Conservation (phyloP, 345 rosid genomes). For the Zanthoxylum bungeanum region DNA sequence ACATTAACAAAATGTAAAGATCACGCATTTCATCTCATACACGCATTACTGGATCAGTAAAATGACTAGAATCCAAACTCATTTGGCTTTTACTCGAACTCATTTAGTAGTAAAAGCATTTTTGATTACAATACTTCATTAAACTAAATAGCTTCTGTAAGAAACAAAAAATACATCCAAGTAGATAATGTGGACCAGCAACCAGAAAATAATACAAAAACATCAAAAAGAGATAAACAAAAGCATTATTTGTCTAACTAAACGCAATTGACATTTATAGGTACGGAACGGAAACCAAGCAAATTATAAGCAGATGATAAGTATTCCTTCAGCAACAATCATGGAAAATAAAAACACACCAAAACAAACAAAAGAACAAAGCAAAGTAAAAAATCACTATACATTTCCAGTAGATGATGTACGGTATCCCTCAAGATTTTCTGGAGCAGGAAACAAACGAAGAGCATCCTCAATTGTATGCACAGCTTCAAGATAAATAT, state of each 20-base stretch:
- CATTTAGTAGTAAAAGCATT: too few species aligned
- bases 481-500: conserved; percentile 74
- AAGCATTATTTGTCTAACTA: not conserved
- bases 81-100: too few species aligned
- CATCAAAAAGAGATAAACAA: not conserved
- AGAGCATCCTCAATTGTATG: conserved; percentile 77
- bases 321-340: not conserved
- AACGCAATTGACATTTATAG: not conserved
- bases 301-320: not conserved
- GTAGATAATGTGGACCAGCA: not conserved
- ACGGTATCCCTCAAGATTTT: conserved; percentile 86
- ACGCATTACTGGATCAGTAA: not conserved
- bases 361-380: not conserved
- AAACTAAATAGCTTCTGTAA: not conserved
- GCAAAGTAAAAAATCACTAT: conserved; percentile 12
- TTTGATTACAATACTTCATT: not conserved
- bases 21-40: too few species aligned
- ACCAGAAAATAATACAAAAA: not conserved
- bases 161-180: not conserved
- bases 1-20: conserved; percentile 5
- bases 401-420: conserved; percentile 85
- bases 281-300: not conserved
- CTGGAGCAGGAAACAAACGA: conserved; percentile 69
- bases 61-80: not conserved
- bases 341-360: not conserved